Percentiles rank a stretch among this genome's conserved stretches.
Evolutionary conservation across 257 asterid genomes (phyloP).

Genomic region (Nicotiana obtusifolia): DNA sequence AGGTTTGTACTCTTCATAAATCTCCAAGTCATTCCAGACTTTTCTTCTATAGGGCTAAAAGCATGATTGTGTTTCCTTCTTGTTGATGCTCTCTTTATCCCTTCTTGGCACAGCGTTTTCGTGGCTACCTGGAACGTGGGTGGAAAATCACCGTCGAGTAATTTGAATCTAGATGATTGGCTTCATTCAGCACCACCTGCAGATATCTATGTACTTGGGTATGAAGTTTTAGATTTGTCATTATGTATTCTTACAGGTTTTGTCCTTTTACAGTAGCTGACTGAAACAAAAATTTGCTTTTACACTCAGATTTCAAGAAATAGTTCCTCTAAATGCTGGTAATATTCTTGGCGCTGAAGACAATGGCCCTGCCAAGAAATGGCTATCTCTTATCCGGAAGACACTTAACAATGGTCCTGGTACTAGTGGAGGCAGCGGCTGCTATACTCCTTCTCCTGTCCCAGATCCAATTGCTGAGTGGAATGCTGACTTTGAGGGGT

Average conservation of each 20-base stretch:
- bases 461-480: constrained; percentile 89
- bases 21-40: neutral
- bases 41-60: neutral
- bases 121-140: constrained; percentile 98
- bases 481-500: constrained; percentile 93
- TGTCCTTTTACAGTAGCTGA: constrained; percentile 1
- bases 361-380: constrained; percentile 93
- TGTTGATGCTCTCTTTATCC: neutral
- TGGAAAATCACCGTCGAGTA: constrained; percentile 79
- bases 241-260: neutral
- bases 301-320: constrained; percentile 74
- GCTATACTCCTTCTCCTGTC: constrained; percentile 83
- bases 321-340: constrained; percentile 94
- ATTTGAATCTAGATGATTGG: constrained; percentile 89
- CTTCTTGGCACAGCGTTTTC: constrained; percentile 49
- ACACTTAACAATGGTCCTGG: constrained; percentile 69
- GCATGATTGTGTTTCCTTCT: neutral
- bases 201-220: constrained; percentile 99
- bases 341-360: constrained; percentile 96
- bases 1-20: constrained; percentile 28
- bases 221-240: constrained; percentile 8
- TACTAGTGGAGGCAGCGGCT: constrained; percentile 51
- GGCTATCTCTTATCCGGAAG: constrained; percentile 72
- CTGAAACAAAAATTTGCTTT: constrained; percentile 2
- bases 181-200: constrained; percentile 96